phyloP scores from a whole-genome alignment of 441 rosid species.

The Erodium trifolium region DNA sequence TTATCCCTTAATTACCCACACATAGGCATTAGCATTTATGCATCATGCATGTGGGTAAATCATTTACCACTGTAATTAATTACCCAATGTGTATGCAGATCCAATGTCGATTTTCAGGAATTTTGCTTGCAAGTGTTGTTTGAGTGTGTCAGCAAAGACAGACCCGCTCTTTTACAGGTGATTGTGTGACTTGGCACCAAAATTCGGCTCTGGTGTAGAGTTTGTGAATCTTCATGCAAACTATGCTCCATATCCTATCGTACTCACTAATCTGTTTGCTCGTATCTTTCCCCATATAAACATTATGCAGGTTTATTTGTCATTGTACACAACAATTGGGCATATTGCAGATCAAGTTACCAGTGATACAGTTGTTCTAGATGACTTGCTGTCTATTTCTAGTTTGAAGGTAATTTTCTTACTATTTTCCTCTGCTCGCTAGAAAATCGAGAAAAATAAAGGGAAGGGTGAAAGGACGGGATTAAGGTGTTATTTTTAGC shows the following conservation, averaged over 20 bases:
- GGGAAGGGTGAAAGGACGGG: background rate
- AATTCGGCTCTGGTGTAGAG: background rate
- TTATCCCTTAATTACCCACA: background rate
- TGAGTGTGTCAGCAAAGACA: slow-evolving; percentile 94
- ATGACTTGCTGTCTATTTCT: slow-evolving; percentile 62
- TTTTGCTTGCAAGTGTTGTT: slow-evolving; percentile 92
- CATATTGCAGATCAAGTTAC: slow-evolving; percentile 61
- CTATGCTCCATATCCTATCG: background rate
- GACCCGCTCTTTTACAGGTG: slow-evolving; percentile 95
- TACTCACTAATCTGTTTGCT: background rate
- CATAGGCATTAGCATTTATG: slow-evolving; percentile 9
- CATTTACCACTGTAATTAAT: background rate
- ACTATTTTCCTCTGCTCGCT: background rate
- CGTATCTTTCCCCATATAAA: background rate
- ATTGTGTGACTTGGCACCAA: slow-evolving; percentile 10
- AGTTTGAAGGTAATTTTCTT: slow-evolving; percentile 60
- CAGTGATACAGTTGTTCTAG: slow-evolving; percentile 28
- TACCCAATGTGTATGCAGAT: slow-evolving; percentile 41
- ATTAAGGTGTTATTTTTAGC: background rate
- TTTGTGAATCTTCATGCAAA: slow-evolving; percentile 2
- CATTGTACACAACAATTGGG: slow-evolving; percentile 62
- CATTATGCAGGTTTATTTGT: slow-evolving; percentile 65
- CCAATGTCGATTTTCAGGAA: slow-evolving; percentile 77
- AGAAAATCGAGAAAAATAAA: background rate
- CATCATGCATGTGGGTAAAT: background rate